These are phyloP conservation scores for Starmerella sp. DNA, from an alignment of 805 yeast genomes.

Conservation along the genomic window DNA sequence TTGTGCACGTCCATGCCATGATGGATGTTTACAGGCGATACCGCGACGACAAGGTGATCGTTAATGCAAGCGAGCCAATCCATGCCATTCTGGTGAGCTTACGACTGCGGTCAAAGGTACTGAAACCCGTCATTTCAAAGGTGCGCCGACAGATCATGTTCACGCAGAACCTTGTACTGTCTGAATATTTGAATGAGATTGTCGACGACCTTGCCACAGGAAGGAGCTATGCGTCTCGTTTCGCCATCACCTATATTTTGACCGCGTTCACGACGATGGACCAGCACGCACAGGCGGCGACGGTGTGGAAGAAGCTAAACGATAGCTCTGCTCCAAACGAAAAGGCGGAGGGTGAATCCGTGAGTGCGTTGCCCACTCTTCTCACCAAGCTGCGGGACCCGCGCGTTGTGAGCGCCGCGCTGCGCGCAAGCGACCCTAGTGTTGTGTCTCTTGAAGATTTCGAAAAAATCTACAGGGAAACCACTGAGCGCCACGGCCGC, in stretches of 20 bases:
- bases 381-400: conserved; percentile 17
- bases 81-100: conserved; percentile 21
- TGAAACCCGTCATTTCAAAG: conserved; percentile 19
- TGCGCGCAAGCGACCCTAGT: conserved; percentile 20
- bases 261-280: conserved; percentile 22
- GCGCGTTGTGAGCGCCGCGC: conserved; percentile 21
- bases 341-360: neutral
- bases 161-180: conserved; percentile 19
- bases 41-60: conserved; percentile 11
- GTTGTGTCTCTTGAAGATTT: conserved; percentile 20
- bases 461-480: conserved; percentile 15
- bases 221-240: conserved; percentile 18
- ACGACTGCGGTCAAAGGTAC: conserved; percentile 17
- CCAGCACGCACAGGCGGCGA: conserved; percentile 16
- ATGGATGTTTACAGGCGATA: conserved; percentile 20
- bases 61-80: conserved; percentile 21
- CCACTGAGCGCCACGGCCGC: conserved; percentile 19
- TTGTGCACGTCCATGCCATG: conserved; percentile 20
- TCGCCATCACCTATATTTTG: conserved; percentile 21
- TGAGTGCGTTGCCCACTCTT: neutral
- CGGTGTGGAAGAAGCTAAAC: conserved; percentile 20
- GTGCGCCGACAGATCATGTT: conserved; percentile 17
- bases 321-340: neutral
- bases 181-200: conserved; percentile 19
- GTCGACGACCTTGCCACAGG: conserved; percentile 18